Conservation (phyloP, 2,329 filamentous ascomycete species). For the Fusarium verrucosum region DNA sequence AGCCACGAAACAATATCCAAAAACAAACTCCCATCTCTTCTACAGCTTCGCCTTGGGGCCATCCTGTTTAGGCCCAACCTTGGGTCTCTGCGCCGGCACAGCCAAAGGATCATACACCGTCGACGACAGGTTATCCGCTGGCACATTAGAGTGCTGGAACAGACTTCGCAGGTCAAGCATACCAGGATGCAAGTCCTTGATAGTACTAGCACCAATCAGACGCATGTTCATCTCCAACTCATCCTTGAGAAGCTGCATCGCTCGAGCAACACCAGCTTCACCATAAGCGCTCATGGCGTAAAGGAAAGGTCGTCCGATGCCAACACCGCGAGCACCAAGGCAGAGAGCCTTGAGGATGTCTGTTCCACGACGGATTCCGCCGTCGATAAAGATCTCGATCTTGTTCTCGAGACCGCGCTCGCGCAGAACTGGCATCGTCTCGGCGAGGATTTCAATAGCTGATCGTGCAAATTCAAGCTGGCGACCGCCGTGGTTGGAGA, state of each 20-base stretch:
- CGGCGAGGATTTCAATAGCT: constrained; percentile 87
- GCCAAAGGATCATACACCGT: constrained; percentile 64
- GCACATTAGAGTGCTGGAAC: constrained; percentile 60
- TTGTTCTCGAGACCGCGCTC: constrained; percentile 76
- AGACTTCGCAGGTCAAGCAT: constrained; percentile 82
- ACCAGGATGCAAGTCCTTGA: constrained; percentile 82
- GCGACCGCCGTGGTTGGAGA: constrained; percentile 95
- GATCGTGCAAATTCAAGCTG: constrained; percentile 93
- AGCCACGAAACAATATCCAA: background rate
- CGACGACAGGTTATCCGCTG: constrained; percentile 58
- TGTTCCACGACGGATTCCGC: constrained; percentile 87
- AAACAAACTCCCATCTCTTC: constrained; percentile 27
- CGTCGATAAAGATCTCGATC: constrained; percentile 91
- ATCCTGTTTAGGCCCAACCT: constrained; percentile 39
- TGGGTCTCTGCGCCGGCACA: constrained; percentile 61
- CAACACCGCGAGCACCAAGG: constrained; percentile 89
- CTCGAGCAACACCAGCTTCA: constrained; percentile 83
- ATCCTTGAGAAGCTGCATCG: constrained; percentile 91
- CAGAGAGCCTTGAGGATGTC: constrained; percentile 97
- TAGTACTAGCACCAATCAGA: constrained; percentile 78
- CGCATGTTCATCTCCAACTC: constrained; percentile 99
- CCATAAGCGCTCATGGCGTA: constrained; percentile 97
- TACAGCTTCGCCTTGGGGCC: constrained; percentile 57
- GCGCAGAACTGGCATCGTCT: constrained; percentile 88
- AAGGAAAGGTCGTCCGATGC: constrained; percentile 92